Evolutionary conservation across 805 yeast species (phyloP), one percentile per base, ranked within the genome.

Genomic region (Saccharomycopsis sp.): DNA sequence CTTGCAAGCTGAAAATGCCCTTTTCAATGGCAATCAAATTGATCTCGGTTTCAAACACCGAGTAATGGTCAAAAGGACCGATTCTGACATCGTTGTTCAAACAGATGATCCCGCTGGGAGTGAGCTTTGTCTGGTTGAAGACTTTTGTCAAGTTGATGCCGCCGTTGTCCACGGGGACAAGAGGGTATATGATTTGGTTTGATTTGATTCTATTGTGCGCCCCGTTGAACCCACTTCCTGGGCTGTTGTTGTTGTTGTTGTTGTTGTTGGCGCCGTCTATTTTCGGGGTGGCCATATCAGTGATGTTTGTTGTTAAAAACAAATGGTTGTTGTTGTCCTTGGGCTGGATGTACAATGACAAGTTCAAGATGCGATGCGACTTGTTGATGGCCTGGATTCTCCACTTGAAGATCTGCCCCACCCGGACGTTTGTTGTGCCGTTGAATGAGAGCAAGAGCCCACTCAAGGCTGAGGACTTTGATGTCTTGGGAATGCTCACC

Each of bases 1-100:
- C 86, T 41, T 71, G 75, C 16, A 84, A 58, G 33, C 73, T 71
- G 53, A 70, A 77, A 5, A 78, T 67, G 0, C 94, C 94, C 48
- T 67, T 65, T 31, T 75, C 69, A 10, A 81, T 59, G 0, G 85
- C 87, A 35, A 80, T 60, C 29, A 83, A 56, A 38, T 63, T 64
- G 20, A 83, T 59, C 38, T 72, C 76, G 2, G 84, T 69, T 49
- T 83, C 88, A 51, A 67, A 77, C 8, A 81, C 74, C 13, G 73
- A 65, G 38, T 73, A 73, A 4, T 78, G 73, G 4, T 77, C 80
- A 48, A 76, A 57, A 7, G 71, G 72, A 3, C 81, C 81, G 20
- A 83, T 63, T 19, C 76, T 61, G 3, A 83, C 63, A 52, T 83
- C 87, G 52, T 79, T 80, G 29, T 73, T 69, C 19, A 84, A 60